phyloP scores from a whole-genome alignment of 2,329 filamentous ascomycete genomes.

The Didymosphaeria variabile region DNA sequence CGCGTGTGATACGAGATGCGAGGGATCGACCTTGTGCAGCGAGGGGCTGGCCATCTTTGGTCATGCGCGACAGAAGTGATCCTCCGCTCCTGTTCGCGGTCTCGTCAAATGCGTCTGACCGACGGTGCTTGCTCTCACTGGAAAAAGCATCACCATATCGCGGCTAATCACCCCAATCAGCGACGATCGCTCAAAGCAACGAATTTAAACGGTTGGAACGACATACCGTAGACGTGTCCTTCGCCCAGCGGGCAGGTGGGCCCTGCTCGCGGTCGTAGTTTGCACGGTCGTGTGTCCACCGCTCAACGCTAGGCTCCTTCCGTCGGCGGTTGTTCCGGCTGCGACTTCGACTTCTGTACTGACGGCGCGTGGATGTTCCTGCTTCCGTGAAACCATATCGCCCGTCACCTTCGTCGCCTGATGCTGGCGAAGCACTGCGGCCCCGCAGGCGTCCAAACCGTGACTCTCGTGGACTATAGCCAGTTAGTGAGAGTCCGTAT shows the following conservation, averaged over 20 bases:
- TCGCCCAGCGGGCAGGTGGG: constrained; percentile 34
- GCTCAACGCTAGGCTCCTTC: constrained; percentile 35
- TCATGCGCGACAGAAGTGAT: constrained; percentile 45
- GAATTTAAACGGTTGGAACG: neutral
- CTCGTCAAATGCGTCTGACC: constrained; percentile 54
- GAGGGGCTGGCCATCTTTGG: constrained; percentile 44
- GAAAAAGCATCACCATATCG: constrained; percentile 45
- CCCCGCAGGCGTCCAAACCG: constrained; percentile 62
- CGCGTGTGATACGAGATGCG: constrained; percentile 43
- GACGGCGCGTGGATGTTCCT: constrained; percentile 53
- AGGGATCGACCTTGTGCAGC: constrained; percentile 33
- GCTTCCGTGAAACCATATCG: constrained; percentile 60
- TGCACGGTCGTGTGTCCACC: constrained; percentile 44
- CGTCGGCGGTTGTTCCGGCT: constrained; percentile 34
- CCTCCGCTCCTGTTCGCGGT: constrained; percentile 30
- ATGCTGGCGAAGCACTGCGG: constrained; percentile 67
- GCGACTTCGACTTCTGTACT: constrained; percentile 54
- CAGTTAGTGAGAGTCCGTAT: constrained; percentile 16
- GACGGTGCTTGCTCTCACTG: constrained; percentile 54
- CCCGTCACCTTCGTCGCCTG: constrained; percentile 57
- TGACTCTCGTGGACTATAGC: constrained; percentile 35
- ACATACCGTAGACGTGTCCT: constrained; percentile 28
- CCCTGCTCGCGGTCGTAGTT: constrained; percentile 29
- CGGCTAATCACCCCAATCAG: constrained; percentile 20
- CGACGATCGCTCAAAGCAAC: neutral